Evolutionary conservation across 352 stramenopile genomes (phyloP).

Genomic region (Phytopythium oedochilum): DNA sequence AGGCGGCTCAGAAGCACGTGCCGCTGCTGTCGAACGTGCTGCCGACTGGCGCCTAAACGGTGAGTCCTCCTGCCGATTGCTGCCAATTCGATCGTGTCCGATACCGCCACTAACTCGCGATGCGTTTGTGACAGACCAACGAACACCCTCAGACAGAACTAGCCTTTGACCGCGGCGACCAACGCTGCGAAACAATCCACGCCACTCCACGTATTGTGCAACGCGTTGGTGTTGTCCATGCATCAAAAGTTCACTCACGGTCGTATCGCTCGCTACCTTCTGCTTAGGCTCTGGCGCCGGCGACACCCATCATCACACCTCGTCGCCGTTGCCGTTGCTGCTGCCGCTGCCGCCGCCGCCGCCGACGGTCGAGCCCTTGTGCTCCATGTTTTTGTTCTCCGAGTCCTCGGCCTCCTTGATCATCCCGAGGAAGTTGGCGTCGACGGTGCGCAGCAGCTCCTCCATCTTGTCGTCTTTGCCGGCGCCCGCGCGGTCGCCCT

Average conservation of each 20-base stretch:
- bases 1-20: constrained; percentile 29
- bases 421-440: constrained; percentile 94
- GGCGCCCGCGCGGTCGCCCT: constrained; percentile 40
- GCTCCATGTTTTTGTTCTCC: constrained; percentile 87
- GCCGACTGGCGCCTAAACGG: background rate
- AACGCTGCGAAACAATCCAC: background rate
- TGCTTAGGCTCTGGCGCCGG: background rate
- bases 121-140: background rate
- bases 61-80: too few species aligned
- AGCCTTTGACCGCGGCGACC: background rate
- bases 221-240: background rate
- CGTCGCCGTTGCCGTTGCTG: constrained; percentile 16
- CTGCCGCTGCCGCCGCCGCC: constrained; percentile 20
- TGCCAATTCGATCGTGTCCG: background rate
- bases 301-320: too few species aligned
- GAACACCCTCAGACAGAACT: background rate
- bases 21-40: constrained; percentile 2
- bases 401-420: constrained; percentile 95
- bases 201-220: background rate
- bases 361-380: constrained; percentile 45
- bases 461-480: constrained; percentile 94
- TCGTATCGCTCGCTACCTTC: background rate
- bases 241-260: constrained; percentile 1
- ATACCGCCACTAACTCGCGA: background rate
- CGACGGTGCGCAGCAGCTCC: constrained; percentile 89